These are phyloP conservation scores for Astrothelium subdiscretum DNA, from an alignment of 495 filamentous ascomycete genomes.

Conservation along the genomic window DNA sequence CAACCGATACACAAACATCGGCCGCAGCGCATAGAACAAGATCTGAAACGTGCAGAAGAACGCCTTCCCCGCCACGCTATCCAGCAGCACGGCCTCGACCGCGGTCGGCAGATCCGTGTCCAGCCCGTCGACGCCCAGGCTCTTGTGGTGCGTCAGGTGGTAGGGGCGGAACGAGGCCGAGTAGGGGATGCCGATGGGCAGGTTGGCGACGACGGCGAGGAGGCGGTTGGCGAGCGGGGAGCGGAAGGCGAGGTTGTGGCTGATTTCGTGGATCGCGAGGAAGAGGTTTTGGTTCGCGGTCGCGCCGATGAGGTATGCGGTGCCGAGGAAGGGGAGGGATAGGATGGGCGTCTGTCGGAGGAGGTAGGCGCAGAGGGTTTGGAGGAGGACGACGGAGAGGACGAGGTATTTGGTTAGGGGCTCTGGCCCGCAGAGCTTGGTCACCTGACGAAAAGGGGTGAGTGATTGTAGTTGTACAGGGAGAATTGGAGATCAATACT, in stretches of 20 bases:
- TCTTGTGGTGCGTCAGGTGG: conserved; percentile 98
- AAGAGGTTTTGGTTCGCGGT: conserved; percentile 98
- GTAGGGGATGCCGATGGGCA: conserved; percentile 92
- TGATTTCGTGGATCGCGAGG: conserved; percentile 97
- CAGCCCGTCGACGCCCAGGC: conserved; percentile 88
- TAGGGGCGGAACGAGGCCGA: conserved; percentile 97
- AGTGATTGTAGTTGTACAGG: neutral
- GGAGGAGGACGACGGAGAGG: conserved; percentile 68
- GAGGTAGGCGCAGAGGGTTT: conserved; percentile 66
- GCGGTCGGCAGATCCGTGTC: conserved; percentile 94
- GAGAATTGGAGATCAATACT: conserved; percentile 38
- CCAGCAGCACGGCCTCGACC: conserved; percentile 83
- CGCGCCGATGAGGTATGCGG: conserved; percentile 85
- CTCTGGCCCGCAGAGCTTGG: conserved; percentile 94
- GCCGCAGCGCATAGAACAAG: conserved; percentile 97
- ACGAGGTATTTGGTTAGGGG: conserved; percentile 93
- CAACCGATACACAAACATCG: conserved; percentile 85
- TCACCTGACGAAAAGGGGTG: conserved; percentile 47
- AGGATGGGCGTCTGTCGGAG: conserved; percentile 71
- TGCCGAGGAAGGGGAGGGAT: conserved; percentile 70
- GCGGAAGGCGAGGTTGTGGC: conserved; percentile 90
- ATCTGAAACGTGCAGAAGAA: conserved; percentile 99
- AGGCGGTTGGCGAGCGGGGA: conserved; percentile 73
- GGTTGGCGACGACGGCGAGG: conserved; percentile 84
- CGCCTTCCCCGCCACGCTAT: conserved; percentile 93